Evolutionary conservation across 768 basidiomycete genomes (phyloP).

Genomic region (Collybia sp.): DNA sequence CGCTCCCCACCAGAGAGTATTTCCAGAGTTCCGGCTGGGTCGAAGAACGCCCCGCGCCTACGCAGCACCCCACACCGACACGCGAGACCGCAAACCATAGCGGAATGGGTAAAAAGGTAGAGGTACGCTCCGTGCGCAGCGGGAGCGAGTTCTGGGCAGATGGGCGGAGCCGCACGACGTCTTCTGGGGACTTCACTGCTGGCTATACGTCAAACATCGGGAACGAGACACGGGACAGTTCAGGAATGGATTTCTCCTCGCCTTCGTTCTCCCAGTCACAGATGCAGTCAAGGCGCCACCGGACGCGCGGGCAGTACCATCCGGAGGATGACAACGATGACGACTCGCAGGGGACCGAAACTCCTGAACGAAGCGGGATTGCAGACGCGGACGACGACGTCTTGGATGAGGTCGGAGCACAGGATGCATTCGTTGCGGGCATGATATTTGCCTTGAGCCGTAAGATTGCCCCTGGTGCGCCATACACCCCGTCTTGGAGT

Average conservation of each 20-base stretch:
- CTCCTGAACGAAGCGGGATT: conserved; percentile 28
- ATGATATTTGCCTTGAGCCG: conserved; percentile 83
- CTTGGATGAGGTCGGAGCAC: conserved; percentile 72
- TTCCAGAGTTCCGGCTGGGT: conserved; percentile 85
- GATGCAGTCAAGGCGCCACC: conserved; percentile 9
- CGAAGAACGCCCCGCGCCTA: conserved; percentile 35
- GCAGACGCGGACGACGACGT: conserved; percentile 33
- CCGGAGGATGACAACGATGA: conserved; percentile 44
- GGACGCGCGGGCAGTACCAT: conserved; percentile 24
- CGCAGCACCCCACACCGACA: conserved; percentile 5
- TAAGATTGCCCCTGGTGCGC: conserved; percentile 65
- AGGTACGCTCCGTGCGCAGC: conserved; percentile 48
- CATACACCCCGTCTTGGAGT: conserved; percentile 58
- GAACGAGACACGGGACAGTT: conserved; percentile 14
- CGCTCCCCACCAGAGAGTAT: conserved; percentile 79
- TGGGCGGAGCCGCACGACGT: conserved; percentile 46
- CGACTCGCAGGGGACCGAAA: conserved; percentile 59
- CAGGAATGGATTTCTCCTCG: conserved; percentile 18
- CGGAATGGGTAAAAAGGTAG: conserved; percentile 18
- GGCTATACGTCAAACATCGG: conserved; percentile 15
- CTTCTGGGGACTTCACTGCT: conserved; percentile 52
- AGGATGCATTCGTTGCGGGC: conserved; percentile 81
- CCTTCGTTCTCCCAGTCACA: conserved; percentile 14
- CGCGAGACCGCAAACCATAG: conserved; percentile 9
- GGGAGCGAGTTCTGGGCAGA: conserved; percentile 79